Conservation (phyloP, 2,329 filamentous ascomycete genomes). For the Leptographium wingfieldii region DNA sequence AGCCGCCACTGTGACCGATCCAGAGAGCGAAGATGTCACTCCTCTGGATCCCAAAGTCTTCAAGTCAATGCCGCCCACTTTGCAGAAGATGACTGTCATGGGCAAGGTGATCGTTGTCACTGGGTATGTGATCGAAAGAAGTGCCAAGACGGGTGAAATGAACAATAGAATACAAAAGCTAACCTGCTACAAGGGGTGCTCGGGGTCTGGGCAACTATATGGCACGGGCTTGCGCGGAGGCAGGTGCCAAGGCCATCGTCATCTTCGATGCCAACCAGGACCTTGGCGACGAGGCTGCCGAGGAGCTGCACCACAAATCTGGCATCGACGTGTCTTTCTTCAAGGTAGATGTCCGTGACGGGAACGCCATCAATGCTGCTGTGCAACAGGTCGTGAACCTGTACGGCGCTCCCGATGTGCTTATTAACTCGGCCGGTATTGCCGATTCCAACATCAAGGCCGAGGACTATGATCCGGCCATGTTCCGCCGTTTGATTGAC, state of each 20-base stretch:
- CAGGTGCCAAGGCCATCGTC: conserved; percentile 58
- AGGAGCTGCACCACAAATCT: conserved; percentile 59
- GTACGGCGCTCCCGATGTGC: conserved; percentile 58
- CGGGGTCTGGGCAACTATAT: conserved; percentile 70
- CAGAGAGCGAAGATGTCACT: conserved; percentile 31
- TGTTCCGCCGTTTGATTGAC: conserved; percentile 68
- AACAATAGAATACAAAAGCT: conserved; percentile 10
- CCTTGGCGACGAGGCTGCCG: conserved; percentile 56
- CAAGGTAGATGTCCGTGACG: conserved; percentile 67
- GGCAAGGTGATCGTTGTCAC: conserved; percentile 62
- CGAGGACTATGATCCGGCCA: conserved; percentile 61
- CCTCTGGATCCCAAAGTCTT: conserved; percentile 42
- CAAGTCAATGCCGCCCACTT: conserved; percentile 46
- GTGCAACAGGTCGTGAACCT: conserved; percentile 52
- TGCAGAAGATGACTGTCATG: conserved; percentile 56
- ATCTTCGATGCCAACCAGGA: conserved; percentile 70
- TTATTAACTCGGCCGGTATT: conserved; percentile 72
- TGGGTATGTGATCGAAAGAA: conserved; percentile 36
- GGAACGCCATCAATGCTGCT: conserved; percentile 54
- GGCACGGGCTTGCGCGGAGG: conserved; percentile 65
- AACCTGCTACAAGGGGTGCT: conserved; percentile 43
- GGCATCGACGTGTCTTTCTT: conserved; percentile 63
- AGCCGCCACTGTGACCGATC: conserved; percentile 16
- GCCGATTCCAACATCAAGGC: conserved; percentile 77
- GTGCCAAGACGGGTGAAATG: not conserved